Evolutionary conservation across 805 yeast genomes (phyloP), one percentile per base, ranked within the genome.

Genomic region (Candida sonorensis): DNA sequence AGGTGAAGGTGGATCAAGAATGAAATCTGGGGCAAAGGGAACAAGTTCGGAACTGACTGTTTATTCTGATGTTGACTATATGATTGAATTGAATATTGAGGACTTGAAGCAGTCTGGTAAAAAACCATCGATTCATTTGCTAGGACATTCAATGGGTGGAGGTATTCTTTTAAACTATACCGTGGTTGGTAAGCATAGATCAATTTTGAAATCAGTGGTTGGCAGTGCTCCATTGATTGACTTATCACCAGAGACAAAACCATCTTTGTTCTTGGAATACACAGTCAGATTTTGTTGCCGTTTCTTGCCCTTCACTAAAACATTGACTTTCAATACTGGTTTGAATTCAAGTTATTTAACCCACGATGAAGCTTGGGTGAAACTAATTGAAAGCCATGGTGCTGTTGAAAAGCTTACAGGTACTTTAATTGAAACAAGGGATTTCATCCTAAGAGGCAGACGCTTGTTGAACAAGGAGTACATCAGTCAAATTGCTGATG

Each of bases 81-180:
- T 82, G 52, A 54, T 78, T 33, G 59, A 69, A 35, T 49, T 48
- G 28, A 67, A 67, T 31, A 45, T 67, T 15, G 63, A 66, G 13
- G 60, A 61, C 18, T 39, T 55, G 31, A 31, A 34, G 11, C 16
- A 48, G 14, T 27, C 49, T 18, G 44, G 36, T 8, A 37, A 38
- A 12, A 34, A 43, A 1, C 64, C 61, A 29, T 69, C 69, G 39
- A 44, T 81, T 20, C 67, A 62, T 44, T 47, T 83, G 28, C 61
- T 70, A 47, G 87, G 90, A 1, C 85, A 77, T 42, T 81, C 87
- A 8, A 81, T 83, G 88, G 94, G 94, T 31, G 90, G 90, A 14
- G 88, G 81, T 0, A 74, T 82, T 31, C 62, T 61, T 0, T 57
- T 82, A 36, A 78, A 77, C 52, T 81, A 82, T 50, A 75, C 72